Evolutionary conservation across 495 filamentous ascomycete genomes (phyloP), one percentile per base, ranked within the genome.

Genomic region (Neurospora sp.): DNA sequence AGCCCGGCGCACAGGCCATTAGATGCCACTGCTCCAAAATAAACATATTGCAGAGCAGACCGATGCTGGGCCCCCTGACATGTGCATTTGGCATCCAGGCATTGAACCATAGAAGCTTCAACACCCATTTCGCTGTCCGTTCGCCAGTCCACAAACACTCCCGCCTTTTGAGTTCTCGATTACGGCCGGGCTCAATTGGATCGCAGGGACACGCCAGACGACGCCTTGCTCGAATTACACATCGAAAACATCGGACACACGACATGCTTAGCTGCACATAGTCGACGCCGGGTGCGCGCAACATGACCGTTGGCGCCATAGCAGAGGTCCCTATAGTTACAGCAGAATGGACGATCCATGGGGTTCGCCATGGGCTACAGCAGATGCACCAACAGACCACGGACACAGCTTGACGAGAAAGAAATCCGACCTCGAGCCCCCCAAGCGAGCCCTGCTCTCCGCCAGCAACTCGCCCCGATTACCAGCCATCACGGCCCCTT

Each of bases 261-360:
- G 54, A 66, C 54, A 79, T 78, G 78, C 72, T 69, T 72, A 49
- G 66, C 69, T 7, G 70, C 49, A 23, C 31, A 69, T 73, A 76
- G 40, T 62, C 38, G 49, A 42, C 38, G 18, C 39, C 9, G 16
- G 41, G 27, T 72, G 31, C 70, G 74, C 75, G 70, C 77, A 79
- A 73, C 76, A 81, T 81, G 79, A 81, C 41, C 76, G 73, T 74
- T 74, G 74, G 71, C 73, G 70, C 71, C 49, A 69, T 38, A 73
- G 27, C 3, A 35, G 27, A 27, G 20, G 49, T 60, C 49, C 49
- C 23, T 66, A 66, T 60, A 60, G 20, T 66, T 16, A 66, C 27
- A 66, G 73, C 80, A 83, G 75, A 72, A 88, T 88, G 86, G 86
- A 88, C 81, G 86, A 87, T 86, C 86, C 86, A 77, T 88, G 86